Percentiles rank a stretch among this genome's conserved stretches.
Evolutionary conservation across 164 flowering plant genomes (phyloP).

Genomic region (Piper betle): DNA sequence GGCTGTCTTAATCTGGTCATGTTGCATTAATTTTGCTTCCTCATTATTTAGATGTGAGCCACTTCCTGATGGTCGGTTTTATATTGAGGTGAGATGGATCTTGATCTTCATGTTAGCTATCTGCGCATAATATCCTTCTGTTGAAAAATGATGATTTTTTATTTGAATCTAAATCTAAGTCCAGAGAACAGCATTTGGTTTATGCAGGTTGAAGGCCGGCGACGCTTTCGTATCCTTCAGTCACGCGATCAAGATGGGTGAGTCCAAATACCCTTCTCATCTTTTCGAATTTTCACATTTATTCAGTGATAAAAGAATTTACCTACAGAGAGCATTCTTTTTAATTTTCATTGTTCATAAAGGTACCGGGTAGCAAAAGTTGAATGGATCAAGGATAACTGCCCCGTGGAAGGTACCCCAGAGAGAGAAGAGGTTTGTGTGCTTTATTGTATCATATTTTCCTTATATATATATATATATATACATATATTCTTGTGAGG

Average conservation of each 20-base stretch:
- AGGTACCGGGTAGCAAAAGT: conserved; percentile 90
- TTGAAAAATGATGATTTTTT: not conserved
- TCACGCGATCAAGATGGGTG: conserved; percentile 97
- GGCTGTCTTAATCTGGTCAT: not conserved
- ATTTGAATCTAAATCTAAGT: not conserved
- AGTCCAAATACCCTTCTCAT: conserved; percentile 13
- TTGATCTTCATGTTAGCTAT: not conserved
- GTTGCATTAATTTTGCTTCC: conserved; percentile 3
- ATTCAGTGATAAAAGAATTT: not conserved
- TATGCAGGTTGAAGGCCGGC: conserved; percentile 81
- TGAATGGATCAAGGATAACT: conserved; percentile 72
- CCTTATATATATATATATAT: not conserved
- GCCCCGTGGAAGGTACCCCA: conserved; percentile 38
- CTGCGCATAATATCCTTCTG: not conserved
- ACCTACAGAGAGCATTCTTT: not conserved
- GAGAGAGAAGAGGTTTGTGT: conserved; percentile 54
- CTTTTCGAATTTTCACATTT: not conserved
- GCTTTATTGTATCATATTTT: no score
- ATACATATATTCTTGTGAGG: no score
- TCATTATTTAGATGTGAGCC: conserved; percentile 69
- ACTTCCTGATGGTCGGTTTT: conserved; percentile 94
- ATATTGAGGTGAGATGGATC: conserved; percentile 51
- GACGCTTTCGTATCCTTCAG: conserved; percentile 70
- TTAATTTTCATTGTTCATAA: conserved; percentile 7
- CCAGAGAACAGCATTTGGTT: not conserved